phyloP scores from a whole-genome alignment of 1,139 yeast species.

The Spencermartinsiella ligniputridi region DNA sequence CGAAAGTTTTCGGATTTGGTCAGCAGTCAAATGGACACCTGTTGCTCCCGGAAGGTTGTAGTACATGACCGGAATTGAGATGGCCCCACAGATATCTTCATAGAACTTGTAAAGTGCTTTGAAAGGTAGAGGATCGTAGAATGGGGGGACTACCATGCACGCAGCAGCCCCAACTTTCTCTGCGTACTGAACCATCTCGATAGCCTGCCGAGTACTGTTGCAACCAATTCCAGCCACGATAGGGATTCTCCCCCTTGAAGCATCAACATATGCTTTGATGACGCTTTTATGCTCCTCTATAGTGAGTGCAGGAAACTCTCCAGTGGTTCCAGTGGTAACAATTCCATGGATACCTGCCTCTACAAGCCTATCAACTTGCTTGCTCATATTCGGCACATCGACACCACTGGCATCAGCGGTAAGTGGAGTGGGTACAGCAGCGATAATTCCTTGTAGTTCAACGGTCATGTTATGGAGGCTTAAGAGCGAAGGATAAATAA shows the following conservation, averaged over 20 bases:
- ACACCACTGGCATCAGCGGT: constrained; percentile 6
- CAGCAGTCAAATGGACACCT: constrained; percentile 11
- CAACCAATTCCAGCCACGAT: constrained; percentile 10
- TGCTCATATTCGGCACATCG: constrained; percentile 1
- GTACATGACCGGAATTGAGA: constrained; percentile 10
- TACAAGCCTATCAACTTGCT: constrained; percentile 5
- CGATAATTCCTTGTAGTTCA: constrained; percentile 9
- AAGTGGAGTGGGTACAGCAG: constrained; percentile 10
- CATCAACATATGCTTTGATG: constrained; percentile 9
- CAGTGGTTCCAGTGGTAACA: constrained; percentile 10
- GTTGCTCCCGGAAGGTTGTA: constrained; percentile 11
- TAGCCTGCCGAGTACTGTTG: constrained; percentile 10
- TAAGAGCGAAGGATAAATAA: too few relatives aligned
- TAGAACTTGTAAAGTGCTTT: constrained; percentile 11
- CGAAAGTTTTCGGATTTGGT: constrained; percentile 6
- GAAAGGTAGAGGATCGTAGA: constrained; percentile 11
- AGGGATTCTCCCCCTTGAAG: constrained; percentile 7
- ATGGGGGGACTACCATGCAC: constrained; percentile 12
- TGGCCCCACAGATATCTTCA: constrained; percentile 9
- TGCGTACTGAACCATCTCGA: constrained; percentile 8
- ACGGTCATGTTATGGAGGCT: too few relatives aligned
- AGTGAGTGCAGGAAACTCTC: constrained; percentile 10
- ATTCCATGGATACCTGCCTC: constrained; percentile 10
- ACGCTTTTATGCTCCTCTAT: constrained; percentile 9
- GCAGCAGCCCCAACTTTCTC: constrained; percentile 9